Evolutionary conservation across 768 basidiomycete species (phyloP), one percentile per base, ranked within the genome.

Genomic region (Suillus spraguei): DNA sequence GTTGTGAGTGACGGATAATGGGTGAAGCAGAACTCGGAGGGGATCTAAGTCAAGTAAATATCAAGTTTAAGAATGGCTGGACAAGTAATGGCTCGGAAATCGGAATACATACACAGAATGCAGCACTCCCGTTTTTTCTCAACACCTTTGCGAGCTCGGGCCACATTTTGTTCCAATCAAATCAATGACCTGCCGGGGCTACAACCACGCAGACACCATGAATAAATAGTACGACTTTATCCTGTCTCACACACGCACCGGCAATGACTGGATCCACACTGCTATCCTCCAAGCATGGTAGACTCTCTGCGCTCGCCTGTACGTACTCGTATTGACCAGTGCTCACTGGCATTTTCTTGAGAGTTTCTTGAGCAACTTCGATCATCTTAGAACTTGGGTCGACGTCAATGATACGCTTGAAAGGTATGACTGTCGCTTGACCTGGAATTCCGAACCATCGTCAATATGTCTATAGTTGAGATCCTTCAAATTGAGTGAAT

Each of bases 141-240:
- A 94, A 75, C 9, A 90, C 81, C 4, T 89, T 79, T 13, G 80
- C 78, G 0, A 86, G 77, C 73, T 93, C 88, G 4, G 82, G 83
- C 90, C 91, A 94, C 8, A 89, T 79, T 67, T 82, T 85, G 7
- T 75, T 72, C 83, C 87, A 91, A 68, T 93, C 82, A 69, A 94
- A 94, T 91, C 92, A 93, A 70, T 94, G 92, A 3, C 85, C 85
- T 0, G 92, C 86, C 75, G 92, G 92, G 1, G 89, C 92, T 91
- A 56, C 17, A 58, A 13, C 4, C n/a, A 5, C 14, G 17, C 14
- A 36, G 9, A 24, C 22, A 63, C 33, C 35, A 47, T 33, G 9
- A 38, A 61, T 11, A 33, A 17, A 36, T 13, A 28, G 36, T 38
- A 24, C 7, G 33, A 52, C 35, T 28, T 55, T 47, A 7, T n/a